These are phyloP conservation scores for Debaryomyces maramus DNA, from an alignment of 805 yeast species.

Conservation along the genomic window DNA sequence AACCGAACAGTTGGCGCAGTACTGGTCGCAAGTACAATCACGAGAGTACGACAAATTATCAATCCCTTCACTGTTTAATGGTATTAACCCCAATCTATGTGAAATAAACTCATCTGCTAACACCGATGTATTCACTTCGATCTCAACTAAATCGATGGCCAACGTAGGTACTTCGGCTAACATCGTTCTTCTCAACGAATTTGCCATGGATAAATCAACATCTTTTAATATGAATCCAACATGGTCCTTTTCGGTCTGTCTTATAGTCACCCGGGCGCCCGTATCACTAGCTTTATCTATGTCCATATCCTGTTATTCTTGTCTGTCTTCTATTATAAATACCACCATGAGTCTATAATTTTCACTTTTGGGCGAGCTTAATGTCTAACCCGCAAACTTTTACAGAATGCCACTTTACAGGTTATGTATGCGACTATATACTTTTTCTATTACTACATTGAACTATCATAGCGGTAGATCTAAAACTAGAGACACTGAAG, in stretches of 20 bases:
- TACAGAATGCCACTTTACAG: not conserved
- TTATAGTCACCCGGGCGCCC: constrained; percentile 84
- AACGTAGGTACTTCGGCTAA: constrained; percentile 95
- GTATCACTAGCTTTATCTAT: constrained; percentile 26
- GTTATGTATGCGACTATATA: no score
- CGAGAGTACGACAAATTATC: constrained; percentile 84
- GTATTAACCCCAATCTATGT: constrained; percentile 91
- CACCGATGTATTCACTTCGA: constrained; percentile 89
- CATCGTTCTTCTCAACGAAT: constrained; percentile 88
- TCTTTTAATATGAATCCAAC: constrained; percentile 88
- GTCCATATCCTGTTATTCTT: constrained; percentile 17
- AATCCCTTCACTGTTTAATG: constrained; percentile 80
- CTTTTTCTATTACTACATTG: no score
- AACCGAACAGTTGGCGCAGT: constrained; percentile 94
- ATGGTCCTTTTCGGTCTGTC: constrained; percentile 79
- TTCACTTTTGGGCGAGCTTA: constrained; percentile 1
- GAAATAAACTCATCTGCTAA: constrained; percentile 95
- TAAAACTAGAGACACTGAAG: no score
- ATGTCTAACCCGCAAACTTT: not conserved
- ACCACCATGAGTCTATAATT: not conserved
- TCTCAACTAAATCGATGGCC: constrained; percentile 94
- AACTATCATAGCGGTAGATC: no score
- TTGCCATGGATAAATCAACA: constrained; percentile 88
- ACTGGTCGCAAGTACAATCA: constrained; percentile 97
- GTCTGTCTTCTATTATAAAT: no score